Evolutionary conservation across 441 rosid species (phyloP), one percentile per base, ranked within the genome.

Genomic region (Pelargonium citronellum): DNA sequence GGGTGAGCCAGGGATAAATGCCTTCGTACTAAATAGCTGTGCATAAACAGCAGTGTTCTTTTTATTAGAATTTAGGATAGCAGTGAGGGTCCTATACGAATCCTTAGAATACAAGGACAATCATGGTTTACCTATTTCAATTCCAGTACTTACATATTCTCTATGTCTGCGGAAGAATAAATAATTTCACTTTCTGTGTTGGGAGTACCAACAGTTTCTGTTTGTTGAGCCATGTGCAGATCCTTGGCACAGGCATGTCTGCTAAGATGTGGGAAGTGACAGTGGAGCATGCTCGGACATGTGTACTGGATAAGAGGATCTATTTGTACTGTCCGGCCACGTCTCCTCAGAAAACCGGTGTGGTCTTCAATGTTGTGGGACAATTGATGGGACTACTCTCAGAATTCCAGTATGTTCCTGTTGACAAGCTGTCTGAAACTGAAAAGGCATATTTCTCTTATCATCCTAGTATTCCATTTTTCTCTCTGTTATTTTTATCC

Each of bases 191-290:
- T 2, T 15, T 53, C 16, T 53, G 58, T n/a, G 12, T 1, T 46
- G 5, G 37, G 37, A 46, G 22, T 55, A 7, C 5, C 7, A 55
- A 4, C 4, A 15, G n/a, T 15, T 55, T n/a, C 16, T 20, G 22
- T 68, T 68, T 13, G 17, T 8, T 46, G 39, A 39, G 5, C 16
- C 39, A 22, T 73, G 12, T 82, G 79, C 81, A 95, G 99, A 85
- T 92, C 78, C 95, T 95, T 47, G 99, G 99, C 68, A 85, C 96
- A 0, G 99, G 99, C 19, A 95, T 95, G 99, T 92, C 99, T 69
- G 84, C 97, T 51, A 95, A 92, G 86, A 95, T 90, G 98, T 95
- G 99, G 98, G 99, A 95, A 72, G 88, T 90, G 58, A 87, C 93
- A 0, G 74, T 90, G 66, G 97, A 92, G 71, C 99, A 95, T 80